Evolutionary conservation across 495 filamentous ascomycete genomes (phyloP).

Genomic region (Penicillium arizonense): DNA sequence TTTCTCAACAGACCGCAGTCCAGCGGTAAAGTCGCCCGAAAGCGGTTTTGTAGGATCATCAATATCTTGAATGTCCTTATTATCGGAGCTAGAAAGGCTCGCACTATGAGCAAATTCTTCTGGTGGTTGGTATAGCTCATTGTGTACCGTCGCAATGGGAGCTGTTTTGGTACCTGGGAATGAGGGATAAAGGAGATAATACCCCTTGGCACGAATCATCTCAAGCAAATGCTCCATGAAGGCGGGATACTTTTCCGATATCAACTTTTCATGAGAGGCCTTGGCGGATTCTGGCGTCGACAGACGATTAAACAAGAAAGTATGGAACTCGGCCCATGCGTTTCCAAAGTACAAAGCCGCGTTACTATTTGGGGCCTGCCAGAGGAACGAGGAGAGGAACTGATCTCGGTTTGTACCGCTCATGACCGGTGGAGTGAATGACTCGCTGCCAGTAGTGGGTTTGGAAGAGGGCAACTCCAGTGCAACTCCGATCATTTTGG

Average conservation of each 20-base stretch:
- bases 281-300: conserved; percentile 39
- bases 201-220: conserved; percentile 68
- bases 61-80: conserved; percentile 2
- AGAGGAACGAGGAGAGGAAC: conserved; percentile 62
- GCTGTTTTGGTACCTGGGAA: conserved; percentile 38
- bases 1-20: conserved; percentile 15
- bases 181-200: conserved; percentile 72
- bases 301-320: conserved; percentile 62
- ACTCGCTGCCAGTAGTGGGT: conserved; percentile 52
- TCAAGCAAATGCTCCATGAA: conserved; percentile 77
- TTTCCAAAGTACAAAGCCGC: conserved; percentile 78
- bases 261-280: conserved; percentile 27
- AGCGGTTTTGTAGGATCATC: conserved; percentile 5
- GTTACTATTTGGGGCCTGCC: conserved; percentile 78
- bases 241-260: conserved; percentile 63
- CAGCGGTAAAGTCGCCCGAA: conserved; percentile 3
- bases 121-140: conserved; percentile 65
- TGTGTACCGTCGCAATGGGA: conserved; percentile 65
- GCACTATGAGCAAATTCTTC: conserved; percentile 52
- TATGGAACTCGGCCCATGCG: conserved; percentile 79
- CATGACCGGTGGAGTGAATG: conserved; percentile 50
- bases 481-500: conserved; percentile 67
- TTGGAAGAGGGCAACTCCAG: conserved; percentile 65
- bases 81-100: neutral
- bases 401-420: conserved; percentile 16